These are phyloP conservation scores for Paracoccidioides lutzii DNA, from an alignment of 2,329 filamentous ascomycete genomes.

Conservation along the genomic window DNA sequence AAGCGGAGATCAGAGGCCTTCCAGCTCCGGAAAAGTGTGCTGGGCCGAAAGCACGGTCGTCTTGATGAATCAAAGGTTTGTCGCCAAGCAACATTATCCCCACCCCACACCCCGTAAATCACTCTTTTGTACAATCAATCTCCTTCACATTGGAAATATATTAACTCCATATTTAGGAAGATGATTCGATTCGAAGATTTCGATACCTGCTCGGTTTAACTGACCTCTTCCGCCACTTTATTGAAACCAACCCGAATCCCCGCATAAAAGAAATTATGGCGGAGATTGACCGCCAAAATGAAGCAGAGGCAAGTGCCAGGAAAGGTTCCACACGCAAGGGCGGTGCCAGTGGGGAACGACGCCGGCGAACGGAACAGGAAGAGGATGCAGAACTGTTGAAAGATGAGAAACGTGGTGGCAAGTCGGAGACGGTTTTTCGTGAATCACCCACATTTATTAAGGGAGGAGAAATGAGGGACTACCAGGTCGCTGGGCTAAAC, in stretches of 20 bases:
- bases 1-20: conserved; percentile 78
- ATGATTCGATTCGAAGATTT: conserved; percentile 89
- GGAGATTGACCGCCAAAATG: conserved; percentile 89
- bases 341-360: conserved; percentile 63
- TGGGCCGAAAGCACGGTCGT: conserved; percentile 88
- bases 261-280: conserved; percentile 86
- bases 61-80: conserved; percentile 79
- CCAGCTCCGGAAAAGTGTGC: conserved; percentile 78
- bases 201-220: conserved; percentile 89
- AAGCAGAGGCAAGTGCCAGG: conserved; percentile 56
- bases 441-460: conserved; percentile 87
- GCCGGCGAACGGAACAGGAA: conserved; percentile 87
- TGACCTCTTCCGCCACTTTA: conserved; percentile 96
- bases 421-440: conserved; percentile 79
- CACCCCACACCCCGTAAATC: background rate
- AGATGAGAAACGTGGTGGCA: conserved; percentile 78
- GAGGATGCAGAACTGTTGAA: conserved; percentile 81
- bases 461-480: conserved; percentile 80
- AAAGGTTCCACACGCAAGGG: conserved; percentile 69
- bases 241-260: conserved; percentile 92
- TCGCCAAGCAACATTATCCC: background rate
- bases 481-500: conserved; percentile 88
- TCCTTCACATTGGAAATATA: no score
- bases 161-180: conserved; percentile 47
- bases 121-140: background rate